Conservation (phyloP, 768 basidiomycete genomes). For the Leucocoprinus birnbaumii region DNA sequence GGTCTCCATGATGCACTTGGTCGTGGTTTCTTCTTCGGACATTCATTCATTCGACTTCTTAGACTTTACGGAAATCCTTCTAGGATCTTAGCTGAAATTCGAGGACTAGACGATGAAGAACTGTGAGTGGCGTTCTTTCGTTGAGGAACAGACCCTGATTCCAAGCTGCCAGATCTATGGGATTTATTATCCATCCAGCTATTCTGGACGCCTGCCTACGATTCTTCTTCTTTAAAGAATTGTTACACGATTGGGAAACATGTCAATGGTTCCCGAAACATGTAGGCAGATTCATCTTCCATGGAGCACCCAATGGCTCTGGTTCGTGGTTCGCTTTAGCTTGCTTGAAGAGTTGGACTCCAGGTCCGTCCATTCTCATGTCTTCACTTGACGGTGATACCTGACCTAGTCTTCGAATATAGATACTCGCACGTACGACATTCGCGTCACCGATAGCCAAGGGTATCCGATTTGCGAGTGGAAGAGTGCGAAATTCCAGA, state of each 20-base stretch:
- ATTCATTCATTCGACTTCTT: neutral
- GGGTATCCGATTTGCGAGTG: neutral
- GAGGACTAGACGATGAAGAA: neutral
- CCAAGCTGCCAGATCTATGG: slow-evolving; percentile 14
- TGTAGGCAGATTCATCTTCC: neutral
- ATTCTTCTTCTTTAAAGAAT: slow-evolving; percentile 23
- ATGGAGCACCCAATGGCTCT: neutral
- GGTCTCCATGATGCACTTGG: neutral
- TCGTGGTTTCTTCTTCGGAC: neutral
- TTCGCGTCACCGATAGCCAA: neutral
- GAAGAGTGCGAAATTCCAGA: neutral
- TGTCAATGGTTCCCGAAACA: slow-evolving; percentile 22
- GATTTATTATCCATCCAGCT: slow-evolving; percentile 32
- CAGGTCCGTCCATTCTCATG: neutral
- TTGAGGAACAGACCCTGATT: neutral
- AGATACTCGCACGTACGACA: neutral
- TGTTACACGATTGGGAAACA: slow-evolving; percentile 25
- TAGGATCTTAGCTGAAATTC: neutral
- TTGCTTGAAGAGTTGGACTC: neutral
- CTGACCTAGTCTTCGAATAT: neutral
- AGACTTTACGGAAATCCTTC: neutral
- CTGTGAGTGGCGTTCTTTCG: neutral
- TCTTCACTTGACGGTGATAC: too few species aligned
- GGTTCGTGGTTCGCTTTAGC: neutral
- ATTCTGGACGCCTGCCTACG: slow-evolving; percentile 35